phyloP scores from a whole-genome alignment of 441 rosid species.

The Euphorbia schlechtendalii region DNA sequence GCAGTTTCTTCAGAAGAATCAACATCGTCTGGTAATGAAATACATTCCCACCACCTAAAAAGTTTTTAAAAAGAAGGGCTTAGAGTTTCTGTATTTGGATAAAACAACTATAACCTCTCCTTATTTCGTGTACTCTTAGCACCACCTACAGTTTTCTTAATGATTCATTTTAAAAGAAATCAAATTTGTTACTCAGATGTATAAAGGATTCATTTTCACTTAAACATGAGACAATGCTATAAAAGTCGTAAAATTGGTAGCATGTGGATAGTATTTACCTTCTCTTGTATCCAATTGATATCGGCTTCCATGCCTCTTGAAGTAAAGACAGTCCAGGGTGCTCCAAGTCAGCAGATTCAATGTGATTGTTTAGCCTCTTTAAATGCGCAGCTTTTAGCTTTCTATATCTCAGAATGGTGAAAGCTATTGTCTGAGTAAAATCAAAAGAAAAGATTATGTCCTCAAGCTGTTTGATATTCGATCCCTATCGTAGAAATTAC shows the following conservation, averaged over 20 bases:
- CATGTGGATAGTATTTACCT: conserved; percentile 35
- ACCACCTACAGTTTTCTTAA: neutral
- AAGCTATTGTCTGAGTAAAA: conserved; percentile 58
- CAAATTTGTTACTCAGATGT: neutral
- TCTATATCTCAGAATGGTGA: conserved; percentile 62
- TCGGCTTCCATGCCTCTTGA: conserved; percentile 93
- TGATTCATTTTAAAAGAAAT: neutral
- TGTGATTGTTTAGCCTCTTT: conserved; percentile 24
- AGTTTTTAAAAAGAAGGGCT: neutral
- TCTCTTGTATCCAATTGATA: conserved; percentile 73
- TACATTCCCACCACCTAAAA: conserved; percentile 94
- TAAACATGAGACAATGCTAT: neutral
- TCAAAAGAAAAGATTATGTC: neutral
- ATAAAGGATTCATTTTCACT: neutral
- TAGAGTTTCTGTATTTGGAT: conserved; percentile 4
- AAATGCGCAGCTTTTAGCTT: conserved; percentile 46
- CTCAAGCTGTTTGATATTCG: neutral
- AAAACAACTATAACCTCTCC: conserved; percentile 10
- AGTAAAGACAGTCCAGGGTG: conserved; percentile 42
- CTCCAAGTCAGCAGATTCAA: conserved; percentile 18
- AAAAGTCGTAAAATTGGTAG: neutral
- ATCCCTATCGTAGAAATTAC: conserved; percentile 4
- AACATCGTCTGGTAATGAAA: conserved; percentile 78
- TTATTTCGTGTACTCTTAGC: conserved; percentile 2
- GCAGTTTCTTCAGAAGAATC: conserved; percentile 58